Base-by-base conservation (phyloP, 768 basidiomycete genomes). In the Rickenella mellea region DNA sequence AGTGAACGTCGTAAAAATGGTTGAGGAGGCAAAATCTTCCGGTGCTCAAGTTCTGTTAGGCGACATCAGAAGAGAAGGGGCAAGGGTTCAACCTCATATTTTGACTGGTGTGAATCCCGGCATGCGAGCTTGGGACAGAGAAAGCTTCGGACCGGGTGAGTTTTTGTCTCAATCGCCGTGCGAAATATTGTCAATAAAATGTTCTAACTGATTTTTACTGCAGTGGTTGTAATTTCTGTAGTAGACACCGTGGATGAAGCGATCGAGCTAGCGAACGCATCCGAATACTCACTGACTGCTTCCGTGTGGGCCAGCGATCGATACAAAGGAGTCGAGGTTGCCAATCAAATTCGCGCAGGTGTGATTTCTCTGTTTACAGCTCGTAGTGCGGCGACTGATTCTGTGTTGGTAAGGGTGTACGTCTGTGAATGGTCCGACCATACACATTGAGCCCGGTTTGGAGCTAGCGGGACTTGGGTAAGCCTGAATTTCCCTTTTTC, bases 61-160 rank as follows among this genome's bases (percentile, higher is more conserved):
- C 2, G 69, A 76, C 51, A 35, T 69, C 9, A 49, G 45, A 28
- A 54, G 62, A 26, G 46, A 67, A 3, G 66, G 65, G 1, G 56
- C 68, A 0, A 54, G 73, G 8, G 60, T 78, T 15, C 65, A 68
- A 43, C 76, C 76, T 15, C 76, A 78, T 55, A 45, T 80, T 22
- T 45, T 78, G 14, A 54, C 50, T 15, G 65, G 62, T n/a, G 69
- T 74, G 31, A 69, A 60, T 43, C 67, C 66, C 1, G 74, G 67
- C 6, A 76, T 72, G 65, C 51, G 60, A 22, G 43, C 74, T 10
- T 80, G 76, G 76, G 65, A 75, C 19, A 52, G 65, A 24, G 82
- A 84, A 56, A 69, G 71, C 1, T 83, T 83, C 55, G 78, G 77
- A 1, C 80, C 75, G 37, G 73, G 74, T 73, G 29, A 19, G 43